These are phyloP conservation scores for Dryas drummondii DNA, from an alignment of 306 rosid genomes.

Conservation along the genomic window DNA sequence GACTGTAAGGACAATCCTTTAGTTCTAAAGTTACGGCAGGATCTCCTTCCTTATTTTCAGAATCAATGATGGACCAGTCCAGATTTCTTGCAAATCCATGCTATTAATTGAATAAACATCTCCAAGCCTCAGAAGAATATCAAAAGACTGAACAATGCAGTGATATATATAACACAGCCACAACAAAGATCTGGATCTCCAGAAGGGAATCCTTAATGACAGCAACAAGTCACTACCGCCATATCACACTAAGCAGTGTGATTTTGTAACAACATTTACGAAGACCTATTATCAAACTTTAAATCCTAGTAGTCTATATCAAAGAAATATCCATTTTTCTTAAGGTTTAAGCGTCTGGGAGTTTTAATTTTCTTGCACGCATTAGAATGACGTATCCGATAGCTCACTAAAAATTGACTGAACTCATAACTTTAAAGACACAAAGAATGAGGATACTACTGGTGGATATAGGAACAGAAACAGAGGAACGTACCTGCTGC, in stretches of 20 bases:
- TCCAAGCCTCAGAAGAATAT: conserved; percentile 17
- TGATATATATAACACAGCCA: neutral
- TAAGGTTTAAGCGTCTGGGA: neutral
- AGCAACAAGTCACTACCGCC: neutral
- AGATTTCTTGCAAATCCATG: conserved; percentile 92
- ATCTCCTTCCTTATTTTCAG: conserved; percentile 73
- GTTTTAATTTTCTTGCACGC: neutral
- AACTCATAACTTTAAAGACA: neutral
- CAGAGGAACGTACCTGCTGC: conserved; percentile 66
- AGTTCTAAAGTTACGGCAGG: conserved; percentile 71
- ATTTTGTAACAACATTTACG: neutral
- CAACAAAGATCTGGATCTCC: neutral
- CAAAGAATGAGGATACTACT: neutral
- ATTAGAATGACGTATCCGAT: neutral
- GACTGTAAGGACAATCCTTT: conserved; percentile 76
- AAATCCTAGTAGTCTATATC: neutral
- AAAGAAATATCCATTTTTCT: neutral
- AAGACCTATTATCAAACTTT: neutral
- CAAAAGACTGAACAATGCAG: conserved; percentile 15
- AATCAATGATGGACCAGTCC: conserved; percentile 78
- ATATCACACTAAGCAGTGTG: neutral
- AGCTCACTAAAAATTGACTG: neutral
- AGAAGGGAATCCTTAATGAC: neutral
- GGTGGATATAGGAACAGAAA: neutral
- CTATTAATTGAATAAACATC: conserved; percentile 43